Base-by-base conservation (phyloP, 441 rosid genomes). In the Adansonia grandidieri region DNA sequence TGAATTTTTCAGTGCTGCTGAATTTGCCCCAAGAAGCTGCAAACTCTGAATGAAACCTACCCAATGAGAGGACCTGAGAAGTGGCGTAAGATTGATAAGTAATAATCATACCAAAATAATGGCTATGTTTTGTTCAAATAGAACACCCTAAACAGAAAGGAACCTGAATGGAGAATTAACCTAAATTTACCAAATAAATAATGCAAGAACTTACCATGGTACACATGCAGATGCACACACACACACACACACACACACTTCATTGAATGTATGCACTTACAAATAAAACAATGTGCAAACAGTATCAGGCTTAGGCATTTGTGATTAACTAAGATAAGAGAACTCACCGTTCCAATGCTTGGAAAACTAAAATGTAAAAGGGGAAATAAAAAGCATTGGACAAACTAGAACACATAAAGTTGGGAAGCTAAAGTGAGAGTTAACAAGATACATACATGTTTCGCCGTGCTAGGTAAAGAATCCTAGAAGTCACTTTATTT, bases 11-110 rank as follows among this genome's bases (percentile, higher is more conserved):
- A 89, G 68, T 73, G 86, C 86, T 53, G 79, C 79, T 32, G 93
- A 88, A 72, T 82, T 87, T 77, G 84, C 82, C 75, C 78, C 89
- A 62, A 91, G 89, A 77, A 91, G 76, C 82, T 44, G 79, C 50
- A 90, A 79, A 77, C 87, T 88, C 77, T 82, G 82, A 71, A 83
- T 84, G 82, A 91, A 90, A 67, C 76, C 87, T 73, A 80, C 80
- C 96, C 96, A 91, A 74, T 81, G 86, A 11, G 80, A 75, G 63
- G 86, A 85, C 85, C 96, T 91, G 87, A 77, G 32, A 85, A 80
- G 73, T 57, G 60, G 76, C 28, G 54, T 64, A 80, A 75, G 20
- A 44, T 56, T 4, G n/a, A 65, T 79, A 79, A 81, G 82, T 77
- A 73, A 71, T 64, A 66, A 37, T 42, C 56, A 76, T 24, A 17